These are phyloP conservation scores for Entoloma clypeatum DNA, from an alignment of 1,284 basidiomycete genomes.

Conservation along the genomic window DNA sequence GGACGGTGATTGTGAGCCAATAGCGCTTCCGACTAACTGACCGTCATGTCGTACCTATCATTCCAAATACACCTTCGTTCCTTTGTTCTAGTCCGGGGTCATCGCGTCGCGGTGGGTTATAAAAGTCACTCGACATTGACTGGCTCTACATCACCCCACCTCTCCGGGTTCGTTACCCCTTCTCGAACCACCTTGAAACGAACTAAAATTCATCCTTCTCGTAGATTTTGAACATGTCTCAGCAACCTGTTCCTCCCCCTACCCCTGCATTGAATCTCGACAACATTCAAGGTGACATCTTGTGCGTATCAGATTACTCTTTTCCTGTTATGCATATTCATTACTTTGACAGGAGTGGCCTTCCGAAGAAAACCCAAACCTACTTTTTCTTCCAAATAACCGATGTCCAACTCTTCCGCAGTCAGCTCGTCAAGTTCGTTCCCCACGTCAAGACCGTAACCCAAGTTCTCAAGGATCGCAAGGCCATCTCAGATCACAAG, in stretches of 20 bases:
- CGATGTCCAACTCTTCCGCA: slow-evolving; percentile 26
- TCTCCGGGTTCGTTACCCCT: too few relatives aligned
- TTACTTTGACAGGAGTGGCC: slow-evolving; percentile 27
- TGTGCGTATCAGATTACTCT: slow-evolving; percentile 26
- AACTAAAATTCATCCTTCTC: background rate
- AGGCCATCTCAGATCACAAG: slow-evolving; percentile 30
- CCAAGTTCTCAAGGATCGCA: slow-evolving; percentile 28
- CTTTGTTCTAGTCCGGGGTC: too few relatives aligned
- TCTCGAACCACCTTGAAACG: too few relatives aligned
- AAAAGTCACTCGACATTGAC: too few relatives aligned
- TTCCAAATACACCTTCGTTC: too few relatives aligned
- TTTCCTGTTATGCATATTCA: background rate
- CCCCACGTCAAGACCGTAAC: slow-evolving; percentile 31
- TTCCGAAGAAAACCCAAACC: slow-evolving; percentile 39
- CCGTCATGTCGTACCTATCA: too few relatives aligned
- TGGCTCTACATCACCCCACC: too few relatives aligned
- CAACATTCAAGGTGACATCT: slow-evolving; percentile 45
- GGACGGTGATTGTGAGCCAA: too few relatives aligned
- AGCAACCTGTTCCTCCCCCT: slow-evolving; percentile 6
- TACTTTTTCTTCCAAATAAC: slow-evolving; percentile 37
- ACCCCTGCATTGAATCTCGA: slow-evolving; percentile 31
- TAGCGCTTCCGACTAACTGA: too few relatives aligned
- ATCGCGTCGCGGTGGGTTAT: too few relatives aligned
- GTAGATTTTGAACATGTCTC: slow-evolving; percentile 8
- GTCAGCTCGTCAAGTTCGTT: slow-evolving; percentile 23